Base-by-base conservation (phyloP, 169 alveolate species). In the Cryptosporidium felis region DNA sequence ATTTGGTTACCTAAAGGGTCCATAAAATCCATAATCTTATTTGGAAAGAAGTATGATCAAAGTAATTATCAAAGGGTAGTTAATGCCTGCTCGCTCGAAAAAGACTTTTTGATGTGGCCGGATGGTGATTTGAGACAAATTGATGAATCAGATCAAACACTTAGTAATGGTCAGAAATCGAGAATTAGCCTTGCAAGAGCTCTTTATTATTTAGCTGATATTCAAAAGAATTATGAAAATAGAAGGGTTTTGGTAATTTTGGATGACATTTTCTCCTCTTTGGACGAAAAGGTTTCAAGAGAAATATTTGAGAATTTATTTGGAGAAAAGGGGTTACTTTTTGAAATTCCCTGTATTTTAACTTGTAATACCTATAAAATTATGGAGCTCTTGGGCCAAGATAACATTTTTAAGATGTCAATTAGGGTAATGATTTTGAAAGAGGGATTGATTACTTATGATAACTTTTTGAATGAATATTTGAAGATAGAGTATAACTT, bases 1-100 rank as follows among this genome's bases (percentile, higher is more conserved):
- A 45, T 51, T 6, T 67, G 82, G 82, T 36, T 67, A 12, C 82
- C 82, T 12, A 67, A 51, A 49, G 82, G 82, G 8, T 49, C 82
- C 5, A n/a, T 67, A 12, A 9, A 56, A 67, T 67, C 82, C 10
- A 18, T 28, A n/a, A 67, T 67, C 26, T 14, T 51, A 16, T 67
- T 67, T 42, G 82, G 82, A 9, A 34, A 41, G n/a, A 26, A 49
- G 21, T 67, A 28, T 18, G 56, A 67, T 28, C 32, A 46, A 67
- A 2, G 0, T 3, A 51, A 5, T 6, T 67, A 67, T 34, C 28
- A 67, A n/a, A 51, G 12, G n/a, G 65, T 67, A 46, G 51, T 67
- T 6, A 30, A 67, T 34, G 62, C 53, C 14, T 67, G 82, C 26
- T 34, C 49, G 2, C 56, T 67, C n/a, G 63, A 26, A 16, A 0